Conservation (phyloP, 805 yeast species). For the Spencermartinsiella europaea region DNA sequence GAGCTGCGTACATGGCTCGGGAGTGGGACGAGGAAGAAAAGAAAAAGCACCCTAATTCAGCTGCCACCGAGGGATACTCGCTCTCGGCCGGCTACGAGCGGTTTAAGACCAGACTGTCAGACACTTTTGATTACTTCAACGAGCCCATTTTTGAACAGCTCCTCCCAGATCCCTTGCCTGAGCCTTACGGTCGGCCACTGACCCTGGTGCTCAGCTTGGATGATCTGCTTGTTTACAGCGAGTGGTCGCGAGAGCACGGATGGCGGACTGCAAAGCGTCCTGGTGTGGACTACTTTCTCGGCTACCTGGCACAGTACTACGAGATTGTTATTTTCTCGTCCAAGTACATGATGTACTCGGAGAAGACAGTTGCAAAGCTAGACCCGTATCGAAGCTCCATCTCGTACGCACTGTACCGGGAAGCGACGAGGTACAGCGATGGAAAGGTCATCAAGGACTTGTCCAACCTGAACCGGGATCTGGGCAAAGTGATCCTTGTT, state of each 20-base stretch:
- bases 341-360: conserved; percentile 79
- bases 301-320: conserved; percentile 90
- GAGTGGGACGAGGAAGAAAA: conserved; percentile 80
- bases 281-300: conserved; percentile 93
- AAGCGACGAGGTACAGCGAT: conserved; percentile 84
- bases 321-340: conserved; percentile 90
- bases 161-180: conserved; percentile 88
- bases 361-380: conserved; percentile 75
- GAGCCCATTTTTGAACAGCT: conserved; percentile 93
- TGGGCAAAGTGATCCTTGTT: conserved; percentile 69
- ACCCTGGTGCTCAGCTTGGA: conserved; percentile 87
- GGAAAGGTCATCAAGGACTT: conserved; percentile 89
- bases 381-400: conserved; percentile 92
- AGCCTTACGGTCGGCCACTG: conserved; percentile 85
- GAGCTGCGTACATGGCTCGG: conserved; percentile 64
- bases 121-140: conserved; percentile 74
- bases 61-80: conserved; percentile 54
- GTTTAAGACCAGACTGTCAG: conserved; percentile 62
- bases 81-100: conserved; percentile 64
- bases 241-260: conserved; percentile 87
- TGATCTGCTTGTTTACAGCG: conserved; percentile 83
- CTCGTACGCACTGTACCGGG: conserved; percentile 82
- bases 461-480: conserved; percentile 83
- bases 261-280: conserved; percentile 99
- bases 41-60: conserved; percentile 42